Evolutionary conservation across 164 flowering plant species (phyloP).

Genomic region (Saururus chinensis): DNA sequence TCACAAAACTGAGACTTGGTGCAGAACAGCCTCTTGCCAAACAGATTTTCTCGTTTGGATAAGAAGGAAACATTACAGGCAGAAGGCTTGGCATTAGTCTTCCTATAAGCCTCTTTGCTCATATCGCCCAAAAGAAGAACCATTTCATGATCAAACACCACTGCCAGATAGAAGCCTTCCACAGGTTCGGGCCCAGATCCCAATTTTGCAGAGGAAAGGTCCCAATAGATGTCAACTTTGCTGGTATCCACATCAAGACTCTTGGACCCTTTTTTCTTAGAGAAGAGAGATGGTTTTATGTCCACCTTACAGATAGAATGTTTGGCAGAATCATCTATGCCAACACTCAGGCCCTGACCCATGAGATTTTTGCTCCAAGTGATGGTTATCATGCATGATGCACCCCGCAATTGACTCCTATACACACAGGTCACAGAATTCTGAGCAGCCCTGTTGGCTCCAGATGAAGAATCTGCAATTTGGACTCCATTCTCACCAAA

Average conservation of each 20-base stretch:
- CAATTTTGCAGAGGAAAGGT: slow-evolving; percentile 29
- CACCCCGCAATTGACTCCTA: slow-evolving; percentile 15
- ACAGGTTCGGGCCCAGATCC: slow-evolving; percentile 34
- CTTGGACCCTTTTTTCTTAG: slow-evolving; percentile 33
- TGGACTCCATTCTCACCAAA: slow-evolving; percentile 43
- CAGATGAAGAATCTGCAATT: slow-evolving; percentile 32
- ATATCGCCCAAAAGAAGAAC: slow-evolving; percentile 34
- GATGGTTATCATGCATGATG: slow-evolving; percentile 24
- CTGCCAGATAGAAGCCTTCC: slow-evolving; percentile 26
- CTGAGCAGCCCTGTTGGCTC: slow-evolving; percentile 18
- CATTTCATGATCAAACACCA: slow-evolving; percentile 22
- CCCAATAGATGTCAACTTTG: slow-evolving; percentile 31
- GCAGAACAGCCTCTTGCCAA: slow-evolving; percentile 28
- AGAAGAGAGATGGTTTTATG: slow-evolving; percentile 34
- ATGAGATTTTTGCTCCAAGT: slow-evolving; percentile 37
- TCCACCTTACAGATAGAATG: slow-evolving; percentile 30
- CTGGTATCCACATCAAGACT: slow-evolving; percentile 14
- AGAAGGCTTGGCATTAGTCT: slow-evolving; percentile 13
- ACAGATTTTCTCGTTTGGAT: slow-evolving; percentile 33
- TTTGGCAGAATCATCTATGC: slow-evolving; percentile 20
- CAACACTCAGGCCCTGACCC: slow-evolving; percentile 31
- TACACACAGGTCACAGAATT: slow-evolving; percentile 35
- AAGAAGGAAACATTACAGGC: slow-evolving; percentile 17
- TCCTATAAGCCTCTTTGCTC: slow-evolving; percentile 26
- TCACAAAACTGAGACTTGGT: slow-evolving; percentile 29